Conservation (phyloP, 2,329 filamentous ascomycete genomes). For the Trichoderma semiorbis region DNA sequence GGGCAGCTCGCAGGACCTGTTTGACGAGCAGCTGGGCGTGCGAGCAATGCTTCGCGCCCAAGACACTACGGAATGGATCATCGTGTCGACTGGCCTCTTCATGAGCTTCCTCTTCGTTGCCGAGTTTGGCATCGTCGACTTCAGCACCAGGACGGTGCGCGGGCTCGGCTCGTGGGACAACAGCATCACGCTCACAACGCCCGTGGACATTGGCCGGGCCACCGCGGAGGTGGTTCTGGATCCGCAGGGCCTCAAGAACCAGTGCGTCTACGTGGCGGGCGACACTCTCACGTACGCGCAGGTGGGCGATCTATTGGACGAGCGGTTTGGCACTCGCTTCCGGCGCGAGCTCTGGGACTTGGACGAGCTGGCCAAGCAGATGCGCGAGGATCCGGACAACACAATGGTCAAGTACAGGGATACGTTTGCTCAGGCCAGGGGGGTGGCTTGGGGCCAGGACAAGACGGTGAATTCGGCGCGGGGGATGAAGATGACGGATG, state of each 20-base stretch:
- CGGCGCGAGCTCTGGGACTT: slow-evolving; percentile 49
- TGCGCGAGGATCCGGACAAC: slow-evolving; percentile 43
- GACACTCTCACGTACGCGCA: slow-evolving; percentile 58
- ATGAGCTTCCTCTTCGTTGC: slow-evolving; percentile 65
- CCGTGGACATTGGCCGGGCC: slow-evolving; percentile 60
- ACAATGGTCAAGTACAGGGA: slow-evolving; percentile 57
- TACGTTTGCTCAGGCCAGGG: slow-evolving; percentile 57
- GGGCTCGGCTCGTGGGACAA: slow-evolving; percentile 62
- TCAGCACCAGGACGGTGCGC: slow-evolving; percentile 39
- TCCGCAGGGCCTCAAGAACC: slow-evolving; percentile 32
- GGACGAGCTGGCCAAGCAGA: slow-evolving; percentile 41
- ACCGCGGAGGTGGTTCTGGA: slow-evolving; percentile 54
- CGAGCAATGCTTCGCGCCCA: slow-evolving; percentile 44
- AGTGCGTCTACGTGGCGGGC: slow-evolving; percentile 58
- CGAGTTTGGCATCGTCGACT: slow-evolving; percentile 60
- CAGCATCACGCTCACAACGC: slow-evolving; percentile 58
- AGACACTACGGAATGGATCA: slow-evolving; percentile 51
- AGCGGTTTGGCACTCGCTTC: slow-evolving; percentile 38
- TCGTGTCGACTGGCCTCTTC: slow-evolving; percentile 68
- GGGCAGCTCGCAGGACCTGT: slow-evolving; percentile 59
- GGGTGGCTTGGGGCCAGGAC: slow-evolving; percentile 55
- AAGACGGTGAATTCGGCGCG: slow-evolving; percentile 51
- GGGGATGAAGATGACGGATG: slow-evolving; percentile 42
- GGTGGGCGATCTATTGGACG: slow-evolving; percentile 52
- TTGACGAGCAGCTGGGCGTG: slow-evolving; percentile 65